phyloP scores from a whole-genome alignment of 2,329 filamentous ascomycete species.

The Parasarocladium wereldwijsianum region DNA sequence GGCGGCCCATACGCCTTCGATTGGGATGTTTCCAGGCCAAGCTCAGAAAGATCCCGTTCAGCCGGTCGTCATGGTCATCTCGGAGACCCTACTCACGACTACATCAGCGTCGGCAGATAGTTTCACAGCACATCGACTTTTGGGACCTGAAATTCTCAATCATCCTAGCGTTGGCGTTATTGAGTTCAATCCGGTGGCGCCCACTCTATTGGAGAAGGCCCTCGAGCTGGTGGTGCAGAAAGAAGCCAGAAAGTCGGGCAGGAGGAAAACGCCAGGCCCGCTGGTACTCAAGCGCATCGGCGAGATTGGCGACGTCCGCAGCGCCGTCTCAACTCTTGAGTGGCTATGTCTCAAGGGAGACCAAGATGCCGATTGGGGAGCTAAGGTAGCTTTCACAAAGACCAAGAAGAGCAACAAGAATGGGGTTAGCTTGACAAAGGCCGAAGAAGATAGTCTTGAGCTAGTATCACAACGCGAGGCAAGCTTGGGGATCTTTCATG shows the following conservation, averaged over 20 bases:
- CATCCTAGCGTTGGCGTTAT: slow-evolving; percentile 69
- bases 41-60: slow-evolving; percentile 32
- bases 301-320: slow-evolving; percentile 83
- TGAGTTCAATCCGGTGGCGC: slow-evolving; percentile 86
- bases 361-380: slow-evolving; percentile 57
- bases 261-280: slow-evolving; percentile 62
- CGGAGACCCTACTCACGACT: slow-evolving; percentile 77
- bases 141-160: slow-evolving; percentile 73
- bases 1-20: slow-evolving; percentile 46
- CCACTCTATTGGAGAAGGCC: slow-evolving; percentile 73
- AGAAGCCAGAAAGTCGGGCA: slow-evolving; percentile 65
- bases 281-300: slow-evolving; percentile 65
- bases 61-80: slow-evolving; percentile 80
- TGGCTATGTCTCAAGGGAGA: slow-evolving; percentile 82
- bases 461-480: slow-evolving; percentile 77
- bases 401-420: slow-evolving; percentile 46
- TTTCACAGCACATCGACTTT: slow-evolving; percentile 78
- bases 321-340: slow-evolving; percentile 80
- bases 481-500: slow-evolving; percentile 88
- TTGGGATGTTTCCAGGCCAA: slow-evolving; percentile 29
- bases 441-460: slow-evolving; percentile 67
- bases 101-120: slow-evolving; percentile 76
- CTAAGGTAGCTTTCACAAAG: slow-evolving; percentile 57
- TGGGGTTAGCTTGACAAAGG: slow-evolving; percentile 48
- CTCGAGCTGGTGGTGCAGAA: slow-evolving; percentile 71